Evolutionary conservation across 83 land plant genomes (phyloP).

Genomic region (Isoetes engelmannii): DNA sequence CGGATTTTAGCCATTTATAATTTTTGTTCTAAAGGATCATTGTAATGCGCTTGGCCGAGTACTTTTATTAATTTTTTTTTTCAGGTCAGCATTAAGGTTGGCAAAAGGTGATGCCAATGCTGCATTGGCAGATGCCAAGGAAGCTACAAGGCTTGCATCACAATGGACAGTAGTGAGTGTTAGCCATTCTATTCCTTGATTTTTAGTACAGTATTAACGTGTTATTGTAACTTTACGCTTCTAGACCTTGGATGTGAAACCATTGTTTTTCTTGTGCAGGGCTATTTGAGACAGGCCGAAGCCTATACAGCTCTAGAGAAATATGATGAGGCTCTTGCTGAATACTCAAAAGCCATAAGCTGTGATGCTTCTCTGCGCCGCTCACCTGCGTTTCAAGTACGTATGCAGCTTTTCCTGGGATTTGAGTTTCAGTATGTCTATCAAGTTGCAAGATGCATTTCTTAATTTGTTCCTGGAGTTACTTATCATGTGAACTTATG

Average conservation of each 20-base stretch:
- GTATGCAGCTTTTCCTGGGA: neutral
- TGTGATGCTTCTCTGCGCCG: constrained; percentile 65
- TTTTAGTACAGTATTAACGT: neutral
- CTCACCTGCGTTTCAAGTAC: constrained; percentile 73
- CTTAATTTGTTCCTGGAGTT: too few relatives aligned
- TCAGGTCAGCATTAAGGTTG: constrained; percentile 54
- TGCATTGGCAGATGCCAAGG: constrained; percentile 71
- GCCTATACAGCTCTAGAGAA: constrained; percentile 53
- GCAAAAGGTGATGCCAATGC: constrained; percentile 42
- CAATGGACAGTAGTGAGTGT: constrained; percentile 46
- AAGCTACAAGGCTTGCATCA: constrained; percentile 50
- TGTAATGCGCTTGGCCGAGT: neutral
- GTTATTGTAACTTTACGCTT: neutral
- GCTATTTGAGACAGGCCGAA: constrained; percentile 65
- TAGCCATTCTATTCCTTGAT: neutral
- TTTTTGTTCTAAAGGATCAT: neutral
- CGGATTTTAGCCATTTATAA: neutral
- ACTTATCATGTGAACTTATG: neutral
- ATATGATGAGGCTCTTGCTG: constrained; percentile 45
- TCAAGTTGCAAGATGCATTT: too few relatives aligned
- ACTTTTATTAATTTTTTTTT: constrained; percentile 2
- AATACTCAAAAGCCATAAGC: constrained; percentile 47
- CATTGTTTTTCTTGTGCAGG: constrained; percentile 29
- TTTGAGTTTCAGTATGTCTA: too few relatives aligned
- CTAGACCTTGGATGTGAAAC: neutral